Conservation (phyloP, 176 grass and related monocot species). For the Musa beccarii region DNA sequence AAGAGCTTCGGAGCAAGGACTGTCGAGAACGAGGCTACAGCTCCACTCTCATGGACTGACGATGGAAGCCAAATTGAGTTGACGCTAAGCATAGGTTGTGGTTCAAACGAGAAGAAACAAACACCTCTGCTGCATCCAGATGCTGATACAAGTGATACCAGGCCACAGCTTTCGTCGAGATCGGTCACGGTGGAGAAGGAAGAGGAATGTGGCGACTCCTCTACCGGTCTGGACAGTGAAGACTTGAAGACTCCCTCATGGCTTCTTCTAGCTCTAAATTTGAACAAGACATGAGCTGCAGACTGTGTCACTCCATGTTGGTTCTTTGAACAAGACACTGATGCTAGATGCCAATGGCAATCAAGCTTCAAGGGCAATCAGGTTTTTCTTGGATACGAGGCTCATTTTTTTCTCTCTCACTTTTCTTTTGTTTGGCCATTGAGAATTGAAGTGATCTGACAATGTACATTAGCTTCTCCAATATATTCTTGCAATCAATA, state of each 20-base stretch:
- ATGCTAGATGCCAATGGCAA: background rate
- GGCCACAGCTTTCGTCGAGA: background rate
- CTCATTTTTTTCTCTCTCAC: background rate
- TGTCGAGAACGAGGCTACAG: background rate
- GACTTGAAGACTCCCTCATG: conserved; percentile 1
- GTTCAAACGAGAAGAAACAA: conserved; percentile 3
- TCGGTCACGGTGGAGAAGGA: background rate
- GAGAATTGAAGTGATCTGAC: background rate
- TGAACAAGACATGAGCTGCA: background rate
- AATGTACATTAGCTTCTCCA: background rate
- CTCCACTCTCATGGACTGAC: background rate
- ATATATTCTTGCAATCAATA: background rate
- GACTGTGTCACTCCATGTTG: too few species aligned
- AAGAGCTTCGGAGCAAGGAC: background rate
- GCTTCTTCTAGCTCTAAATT: background rate
- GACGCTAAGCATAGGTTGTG: conserved; percentile 7
- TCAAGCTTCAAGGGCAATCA: background rate
- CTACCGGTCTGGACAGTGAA: background rate
- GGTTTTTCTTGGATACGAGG: background rate
- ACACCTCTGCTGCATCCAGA: background rate
- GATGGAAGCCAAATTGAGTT: conserved; percentile 13
- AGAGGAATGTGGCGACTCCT: conserved; percentile 2
- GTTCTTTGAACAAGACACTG: background rate
- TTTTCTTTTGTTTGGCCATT: background rate
- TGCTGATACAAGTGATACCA: background rate